phyloP scores from a whole-genome alignment of 495 filamentous ascomycete genomes.

The Penicillium daleae region DNA sequence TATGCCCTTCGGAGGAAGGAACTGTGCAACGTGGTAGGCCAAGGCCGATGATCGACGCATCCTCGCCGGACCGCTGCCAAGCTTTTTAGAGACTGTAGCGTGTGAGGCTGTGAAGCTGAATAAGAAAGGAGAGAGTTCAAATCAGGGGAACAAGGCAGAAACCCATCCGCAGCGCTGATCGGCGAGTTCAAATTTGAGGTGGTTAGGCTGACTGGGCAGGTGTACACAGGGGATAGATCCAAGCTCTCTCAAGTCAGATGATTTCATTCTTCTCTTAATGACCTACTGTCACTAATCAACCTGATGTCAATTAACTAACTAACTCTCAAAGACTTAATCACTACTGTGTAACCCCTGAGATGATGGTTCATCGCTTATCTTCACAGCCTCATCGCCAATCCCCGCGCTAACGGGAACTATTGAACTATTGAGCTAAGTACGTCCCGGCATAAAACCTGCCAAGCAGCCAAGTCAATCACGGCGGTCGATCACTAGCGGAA shows the following conservation, averaged over 20 bases:
- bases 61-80: conserved; percentile 42
- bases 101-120: conserved; percentile 16
- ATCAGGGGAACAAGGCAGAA: conserved; percentile 5
- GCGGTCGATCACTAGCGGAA: conserved; percentile 17
- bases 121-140: not conserved
- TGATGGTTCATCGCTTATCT: conserved; percentile 11
- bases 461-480: conserved; percentile 15
- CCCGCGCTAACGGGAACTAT: not conserved
- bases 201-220: not conserved
- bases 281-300: not conserved
- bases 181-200: too few relatives aligned
- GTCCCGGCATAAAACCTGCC: conserved; percentile 11
- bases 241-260: not conserved
- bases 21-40: conserved; percentile 32
- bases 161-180: not conserved
- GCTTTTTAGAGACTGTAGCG: conserved; percentile 33
- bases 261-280: not conserved
- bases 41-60: conserved; percentile 45
- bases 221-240: not conserved
- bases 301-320: not conserved
- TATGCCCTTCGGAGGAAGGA: conserved; percentile 16
- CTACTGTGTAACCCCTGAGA: conserved; percentile 14
- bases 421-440: conserved; percentile 19
- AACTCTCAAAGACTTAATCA: not conserved
- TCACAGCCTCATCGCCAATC: conserved; percentile 27